Conservation (phyloP, 1,284 basidiomycete genomes). For the Golubevia sp. region DNA sequence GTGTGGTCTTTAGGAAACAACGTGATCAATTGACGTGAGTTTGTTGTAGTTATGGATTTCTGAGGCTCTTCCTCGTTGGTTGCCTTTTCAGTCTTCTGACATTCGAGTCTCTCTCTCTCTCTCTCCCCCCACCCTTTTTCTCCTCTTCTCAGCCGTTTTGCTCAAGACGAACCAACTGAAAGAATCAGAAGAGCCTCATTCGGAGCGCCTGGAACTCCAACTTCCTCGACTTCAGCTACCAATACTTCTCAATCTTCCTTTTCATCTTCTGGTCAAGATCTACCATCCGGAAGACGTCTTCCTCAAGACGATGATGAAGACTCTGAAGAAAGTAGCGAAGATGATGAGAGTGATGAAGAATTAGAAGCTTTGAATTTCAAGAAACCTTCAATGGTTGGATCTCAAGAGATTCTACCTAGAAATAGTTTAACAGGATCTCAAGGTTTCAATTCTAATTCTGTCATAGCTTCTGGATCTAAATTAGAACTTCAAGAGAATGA, state of each 20-base stretch:
- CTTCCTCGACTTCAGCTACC: neutral
- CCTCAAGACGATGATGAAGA: constrained; percentile 1
- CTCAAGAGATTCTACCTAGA: neutral
- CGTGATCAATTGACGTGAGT: too few species aligned
- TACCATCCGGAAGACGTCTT: neutral
- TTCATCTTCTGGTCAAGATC: too few species aligned
- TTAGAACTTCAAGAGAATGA: neutral
- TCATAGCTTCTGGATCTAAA: neutral
- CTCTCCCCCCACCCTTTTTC: too few species aligned
- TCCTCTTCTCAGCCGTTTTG: too few species aligned
- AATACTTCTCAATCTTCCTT: neutral
- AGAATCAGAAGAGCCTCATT: neutral
- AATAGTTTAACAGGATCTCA: neutral
- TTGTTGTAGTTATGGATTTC: too few species aligned
- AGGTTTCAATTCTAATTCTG: neutral
- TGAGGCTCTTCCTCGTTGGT: too few species aligned
- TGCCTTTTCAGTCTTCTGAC: neutral
- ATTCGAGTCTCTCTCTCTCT: too few species aligned
- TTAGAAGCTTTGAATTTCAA: neutral
- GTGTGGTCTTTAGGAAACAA: too few species aligned
- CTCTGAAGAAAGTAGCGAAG: neutral
- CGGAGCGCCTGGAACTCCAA: too few species aligned
- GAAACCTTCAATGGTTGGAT: neutral
- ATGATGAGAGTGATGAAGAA: neutral
- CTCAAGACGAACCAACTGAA: neutral